phyloP scores from a whole-genome alignment of 164 flowering plant genomes.

The Berberis vulgaris region DNA sequence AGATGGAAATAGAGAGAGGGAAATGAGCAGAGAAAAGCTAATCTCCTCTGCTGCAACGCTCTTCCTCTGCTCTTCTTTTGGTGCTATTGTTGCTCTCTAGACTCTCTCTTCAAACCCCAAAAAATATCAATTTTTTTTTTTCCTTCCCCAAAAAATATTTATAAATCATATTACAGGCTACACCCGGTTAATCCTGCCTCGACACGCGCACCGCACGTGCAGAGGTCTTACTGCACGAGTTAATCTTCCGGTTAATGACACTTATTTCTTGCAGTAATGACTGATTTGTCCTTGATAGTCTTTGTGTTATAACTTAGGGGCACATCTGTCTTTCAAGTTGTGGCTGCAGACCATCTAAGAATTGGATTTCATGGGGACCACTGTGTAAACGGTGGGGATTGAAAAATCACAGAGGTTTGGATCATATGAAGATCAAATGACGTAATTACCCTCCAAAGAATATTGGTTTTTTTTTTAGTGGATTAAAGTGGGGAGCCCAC shows the following conservation, averaged over 20 bases:
- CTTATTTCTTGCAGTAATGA: too few relatives aligned
- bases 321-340: too few relatives aligned
- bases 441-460: too few relatives aligned
- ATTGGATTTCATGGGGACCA: too few relatives aligned
- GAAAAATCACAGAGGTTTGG: too few relatives aligned
- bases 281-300: too few relatives aligned
- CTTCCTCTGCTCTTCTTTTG: constrained; percentile 9
- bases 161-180: constrained; percentile 13
- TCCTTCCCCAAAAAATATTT: background rate
- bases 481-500: too few relatives aligned
- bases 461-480: too few relatives aligned
- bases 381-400: too few relatives aligned
- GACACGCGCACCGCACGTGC: constrained; percentile 35
- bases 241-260: background rate
- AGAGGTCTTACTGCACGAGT: constrained; percentile 7
- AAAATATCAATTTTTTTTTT: background rate
- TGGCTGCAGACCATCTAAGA: too few relatives aligned
- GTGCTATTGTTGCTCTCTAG: background rate
- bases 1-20: background rate
- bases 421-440: too few relatives aligned
- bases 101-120: background rate
- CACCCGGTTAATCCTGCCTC: constrained; percentile 22
- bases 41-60: constrained; percentile 5
- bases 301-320: too few relatives aligned
- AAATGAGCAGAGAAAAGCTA: background rate